phyloP scores from a whole-genome alignment of 1,284 basidiomycete genomes.

The Ustilago crameri region DNA sequence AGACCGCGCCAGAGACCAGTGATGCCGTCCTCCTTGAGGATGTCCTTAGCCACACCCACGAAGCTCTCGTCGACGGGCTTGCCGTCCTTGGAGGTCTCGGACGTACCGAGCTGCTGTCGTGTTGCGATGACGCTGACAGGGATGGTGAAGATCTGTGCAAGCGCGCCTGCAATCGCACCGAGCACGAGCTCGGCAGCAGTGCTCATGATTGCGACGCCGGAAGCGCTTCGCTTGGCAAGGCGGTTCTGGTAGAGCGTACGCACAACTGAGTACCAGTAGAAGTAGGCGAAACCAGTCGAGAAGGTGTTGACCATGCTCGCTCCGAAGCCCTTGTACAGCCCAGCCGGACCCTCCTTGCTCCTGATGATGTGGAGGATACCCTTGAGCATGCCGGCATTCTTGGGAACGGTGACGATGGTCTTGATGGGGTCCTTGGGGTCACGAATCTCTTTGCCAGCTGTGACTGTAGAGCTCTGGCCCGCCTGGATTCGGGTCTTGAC shows the following conservation, averaged over 20 bases:
- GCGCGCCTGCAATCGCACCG: constrained; percentile 89
- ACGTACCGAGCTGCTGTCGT: constrained; percentile 78
- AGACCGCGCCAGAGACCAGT: constrained; percentile 94
- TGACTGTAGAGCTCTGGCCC: constrained; percentile 69
- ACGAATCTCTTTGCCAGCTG: constrained; percentile 70
- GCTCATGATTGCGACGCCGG: constrained; percentile 46
- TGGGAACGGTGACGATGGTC: constrained; percentile 64
- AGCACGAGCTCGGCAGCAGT: constrained; percentile 74
- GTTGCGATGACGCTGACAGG: constrained; percentile 98
- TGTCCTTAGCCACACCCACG: constrained; percentile 82
- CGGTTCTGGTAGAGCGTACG: constrained; percentile 76
- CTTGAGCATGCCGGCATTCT: constrained; percentile 60
- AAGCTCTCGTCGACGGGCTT: constrained; percentile 72
- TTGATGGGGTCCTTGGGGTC: constrained; percentile 74
- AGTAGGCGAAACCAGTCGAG: constrained; percentile 95
- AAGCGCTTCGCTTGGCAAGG: constrained; percentile 44
- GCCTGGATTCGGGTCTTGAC: constrained; percentile 94
- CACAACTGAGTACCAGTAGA: constrained; percentile 97
- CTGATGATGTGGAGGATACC: constrained; percentile 61
- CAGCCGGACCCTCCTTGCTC: constrained; percentile 69
- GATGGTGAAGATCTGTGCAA: constrained; percentile 98
- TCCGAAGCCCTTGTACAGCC: constrained; percentile 90
- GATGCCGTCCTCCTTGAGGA: constrained; percentile 90
- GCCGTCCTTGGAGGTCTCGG: constrained; percentile 44
- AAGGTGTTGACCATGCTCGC: constrained; percentile 99